Evolutionary conservation across 2,329 filamentous ascomycete genomes (phyloP).

Genomic region (Exutisphaerella laricina): DNA sequence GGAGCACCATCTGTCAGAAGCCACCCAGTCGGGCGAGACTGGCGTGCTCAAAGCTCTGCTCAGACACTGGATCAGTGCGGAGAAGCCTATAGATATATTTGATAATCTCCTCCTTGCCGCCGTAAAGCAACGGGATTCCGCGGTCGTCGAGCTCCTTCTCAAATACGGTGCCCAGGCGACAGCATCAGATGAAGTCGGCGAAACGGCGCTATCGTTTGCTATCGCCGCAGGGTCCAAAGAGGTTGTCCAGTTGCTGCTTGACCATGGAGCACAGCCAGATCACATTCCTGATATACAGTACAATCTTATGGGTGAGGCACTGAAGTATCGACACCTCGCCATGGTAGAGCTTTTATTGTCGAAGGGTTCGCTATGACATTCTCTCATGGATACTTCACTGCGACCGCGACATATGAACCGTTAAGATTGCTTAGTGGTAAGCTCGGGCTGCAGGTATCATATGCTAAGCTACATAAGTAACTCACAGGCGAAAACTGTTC

Average conservation of each 20-base stretch:
- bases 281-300: background rate
- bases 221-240: background rate
- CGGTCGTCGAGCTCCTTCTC: slow-evolving; percentile 7
- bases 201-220: slow-evolving; percentile 5
- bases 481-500: too few relatives aligned
- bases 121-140: slow-evolving; percentile 4
- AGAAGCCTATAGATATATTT: background rate
- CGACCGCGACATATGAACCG: too few relatives aligned
- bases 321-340: slow-evolving; percentile 5
- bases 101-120: slow-evolving; percentile 3
- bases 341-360: slow-evolving; percentile 8
- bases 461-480: too few relatives aligned
- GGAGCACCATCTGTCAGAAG: background rate
- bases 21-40: background rate
- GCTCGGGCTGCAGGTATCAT: too few relatives aligned
- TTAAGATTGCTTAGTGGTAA: too few relatives aligned
- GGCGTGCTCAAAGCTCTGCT: slow-evolving; percentile 2
- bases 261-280: slow-evolving; percentile 5
- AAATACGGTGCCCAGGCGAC: slow-evolving; percentile 2
- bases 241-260: slow-evolving; percentile 7
- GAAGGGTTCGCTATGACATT: slow-evolving; percentile 2
- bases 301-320: background rate
- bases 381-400: too few relatives aligned
- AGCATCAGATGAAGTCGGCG: slow-evolving; percentile 1
- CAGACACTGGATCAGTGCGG: slow-evolving; percentile 1